phyloP scores from a whole-genome alignment of 1,284 basidiomycete genomes.

The Chalciporus piperatoides region DNA sequence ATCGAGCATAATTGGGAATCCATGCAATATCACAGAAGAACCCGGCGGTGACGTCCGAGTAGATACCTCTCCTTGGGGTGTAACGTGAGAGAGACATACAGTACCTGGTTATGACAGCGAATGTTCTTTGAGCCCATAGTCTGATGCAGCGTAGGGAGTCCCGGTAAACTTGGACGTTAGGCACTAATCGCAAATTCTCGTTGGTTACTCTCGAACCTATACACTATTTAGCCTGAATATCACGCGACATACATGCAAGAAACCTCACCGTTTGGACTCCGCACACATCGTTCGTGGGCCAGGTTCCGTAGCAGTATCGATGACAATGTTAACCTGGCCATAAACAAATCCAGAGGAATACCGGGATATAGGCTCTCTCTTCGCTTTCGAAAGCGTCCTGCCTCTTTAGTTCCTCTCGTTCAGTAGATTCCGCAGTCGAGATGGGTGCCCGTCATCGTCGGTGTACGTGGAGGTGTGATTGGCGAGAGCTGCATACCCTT shows the following conservation, averaged over 20 bases:
- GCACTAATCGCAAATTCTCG: constrained; percentile 93
- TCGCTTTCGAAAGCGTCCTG: constrained; percentile 35
- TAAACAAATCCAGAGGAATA: constrained; percentile 92
- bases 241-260: constrained; percentile 1
- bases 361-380: constrained; percentile 68
- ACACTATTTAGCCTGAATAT: constrained; percentile 9
- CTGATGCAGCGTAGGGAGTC: constrained; percentile 92
- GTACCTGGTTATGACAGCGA: constrained; percentile 2
- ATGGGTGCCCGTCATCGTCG: no score
- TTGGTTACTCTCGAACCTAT: constrained; percentile 94
- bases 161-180: constrained; percentile 93
- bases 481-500: no score
- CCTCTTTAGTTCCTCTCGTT: no score
- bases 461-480: no score
- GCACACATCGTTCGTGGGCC: no score
- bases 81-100: constrained; percentile 9
- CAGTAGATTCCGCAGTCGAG: no score
- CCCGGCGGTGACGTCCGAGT: no score
- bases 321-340: constrained; percentile 82
- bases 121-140: constrained; percentile 89
- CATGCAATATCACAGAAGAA: no score
- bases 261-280: no score
- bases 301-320: constrained; percentile 71
- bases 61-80: no score
- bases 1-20: no score